These are phyloP conservation scores for Tirmania nivea DNA, from an alignment of 495 filamentous ascomycete genomes.

Conservation along the genomic window DNA sequence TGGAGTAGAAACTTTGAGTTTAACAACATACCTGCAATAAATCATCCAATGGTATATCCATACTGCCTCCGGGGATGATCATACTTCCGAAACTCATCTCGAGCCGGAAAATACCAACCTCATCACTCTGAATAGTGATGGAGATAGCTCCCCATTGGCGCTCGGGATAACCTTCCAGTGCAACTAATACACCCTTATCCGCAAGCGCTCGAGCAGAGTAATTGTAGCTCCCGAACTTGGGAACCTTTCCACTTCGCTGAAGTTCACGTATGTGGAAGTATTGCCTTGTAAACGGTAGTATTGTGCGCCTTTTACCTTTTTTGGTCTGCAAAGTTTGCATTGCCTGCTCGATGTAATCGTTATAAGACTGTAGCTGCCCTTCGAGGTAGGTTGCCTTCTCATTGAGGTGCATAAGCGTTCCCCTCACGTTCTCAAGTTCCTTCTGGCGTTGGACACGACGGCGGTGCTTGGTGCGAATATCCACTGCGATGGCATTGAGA, in stretches of 20 bases:
- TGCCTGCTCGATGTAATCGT: slow-evolving; percentile 96
- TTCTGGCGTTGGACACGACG: slow-evolving; percentile 72
- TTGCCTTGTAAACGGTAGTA: slow-evolving; percentile 94
- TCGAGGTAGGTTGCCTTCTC: slow-evolving; percentile 87
- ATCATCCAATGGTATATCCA: slow-evolving; percentile 76
- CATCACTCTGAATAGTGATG: slow-evolving; percentile 79
- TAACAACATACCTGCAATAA: slow-evolving; percentile 43
- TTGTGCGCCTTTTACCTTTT: slow-evolving; percentile 85
- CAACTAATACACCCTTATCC: slow-evolving; percentile 81
- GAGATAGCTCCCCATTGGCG: slow-evolving; percentile 81
- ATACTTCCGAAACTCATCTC: slow-evolving; percentile 85
- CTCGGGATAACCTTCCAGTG: slow-evolving; percentile 65
- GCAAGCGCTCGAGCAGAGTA: slow-evolving; percentile 74
- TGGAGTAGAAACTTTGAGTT: neutral
- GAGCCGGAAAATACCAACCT: slow-evolving; percentile 82
- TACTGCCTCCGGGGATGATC: slow-evolving; percentile 85
- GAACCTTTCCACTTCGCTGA: slow-evolving; percentile 68
- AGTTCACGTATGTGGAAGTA: slow-evolving; percentile 96
- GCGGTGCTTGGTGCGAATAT: slow-evolving; percentile 92
- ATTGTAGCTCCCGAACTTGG: slow-evolving; percentile 94
- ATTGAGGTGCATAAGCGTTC: slow-evolving; percentile 64
- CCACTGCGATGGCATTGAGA: slow-evolving; percentile 82
- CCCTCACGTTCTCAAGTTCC: slow-evolving; percentile 69
- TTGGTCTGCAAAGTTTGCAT: slow-evolving; percentile 98
- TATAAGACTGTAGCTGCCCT: slow-evolving; percentile 86